phyloP scores from a whole-genome alignment of 495 filamentous ascomycete genomes.

The Podospora appendiculata region DNA sequence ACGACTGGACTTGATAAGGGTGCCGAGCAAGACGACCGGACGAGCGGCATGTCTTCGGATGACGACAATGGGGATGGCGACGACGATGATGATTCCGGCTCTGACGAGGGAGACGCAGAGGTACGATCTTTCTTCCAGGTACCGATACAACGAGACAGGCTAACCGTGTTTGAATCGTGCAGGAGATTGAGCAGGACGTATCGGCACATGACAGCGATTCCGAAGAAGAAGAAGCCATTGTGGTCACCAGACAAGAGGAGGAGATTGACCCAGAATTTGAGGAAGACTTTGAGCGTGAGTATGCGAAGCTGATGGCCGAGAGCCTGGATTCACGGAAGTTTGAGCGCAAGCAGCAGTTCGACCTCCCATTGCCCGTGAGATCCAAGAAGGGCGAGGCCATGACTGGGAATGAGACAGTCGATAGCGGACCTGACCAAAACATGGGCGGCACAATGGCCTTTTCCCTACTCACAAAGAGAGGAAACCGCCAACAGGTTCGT shows the following conservation, averaged over 20 bases:
- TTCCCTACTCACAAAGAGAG: conserved; percentile 89
- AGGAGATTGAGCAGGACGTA: conserved; percentile 32
- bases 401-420: conserved; percentile 33
- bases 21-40: conserved; percentile 58
- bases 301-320: conserved; percentile 98
- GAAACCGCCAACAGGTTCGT: conserved; percentile 85
- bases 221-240: conserved; percentile 77
- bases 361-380: conserved; percentile 86
- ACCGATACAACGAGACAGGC: neutral
- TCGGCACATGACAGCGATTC: conserved; percentile 51
- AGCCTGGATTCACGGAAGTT: conserved; percentile 90
- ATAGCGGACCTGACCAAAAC: conserved; percentile 1
- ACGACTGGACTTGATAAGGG: conserved; percentile 59
- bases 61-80: conserved; percentile 51
- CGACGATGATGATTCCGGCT: conserved; percentile 34
- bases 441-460: conserved; percentile 71
- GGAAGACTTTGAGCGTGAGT: conserved; percentile 95
- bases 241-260: conserved; percentile 84
- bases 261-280: conserved; percentile 89
- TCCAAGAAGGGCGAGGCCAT: conserved; percentile 55
- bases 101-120: conserved; percentile 45
- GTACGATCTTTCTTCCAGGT: conserved; percentile 8
- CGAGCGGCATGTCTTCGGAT: conserved; percentile 57
- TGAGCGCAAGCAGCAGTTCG: conserved; percentile 87
- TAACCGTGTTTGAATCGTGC: conserved; percentile 14